Percentiles rank a stretch among this genome's conserved stretches.
Conservation (phyloP, 116 monocot genomes). For the Cymodocea nodosa region DNA sequence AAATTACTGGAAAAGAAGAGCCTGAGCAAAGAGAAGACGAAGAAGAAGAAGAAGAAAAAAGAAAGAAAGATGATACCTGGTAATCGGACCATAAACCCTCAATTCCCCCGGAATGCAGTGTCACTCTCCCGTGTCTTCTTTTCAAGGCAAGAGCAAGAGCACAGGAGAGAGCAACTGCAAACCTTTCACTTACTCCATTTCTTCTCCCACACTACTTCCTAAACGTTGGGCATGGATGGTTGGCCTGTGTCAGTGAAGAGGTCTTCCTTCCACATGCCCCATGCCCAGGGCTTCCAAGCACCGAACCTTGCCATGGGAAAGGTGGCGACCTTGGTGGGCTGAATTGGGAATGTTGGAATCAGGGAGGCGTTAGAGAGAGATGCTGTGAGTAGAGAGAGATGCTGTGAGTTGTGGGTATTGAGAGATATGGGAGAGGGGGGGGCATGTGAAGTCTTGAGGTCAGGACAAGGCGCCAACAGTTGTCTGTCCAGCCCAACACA, state of each 20-base stretch:
- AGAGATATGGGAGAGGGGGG: neutral
- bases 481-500: too few relatives aligned
- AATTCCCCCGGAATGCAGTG: conserved; percentile 9
- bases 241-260: too few relatives aligned
- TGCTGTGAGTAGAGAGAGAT: too few relatives aligned
- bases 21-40: neutral
- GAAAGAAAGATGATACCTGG: too few relatives aligned
- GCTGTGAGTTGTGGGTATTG: too few relatives aligned
- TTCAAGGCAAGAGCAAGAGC: conserved; percentile 1
- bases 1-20: neutral
- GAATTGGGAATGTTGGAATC: neutral
- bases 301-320: neutral
- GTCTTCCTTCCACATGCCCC: neutral
- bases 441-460: too few relatives aligned
- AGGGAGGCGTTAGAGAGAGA: neutral
- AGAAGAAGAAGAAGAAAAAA: neutral
- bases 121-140: neutral
- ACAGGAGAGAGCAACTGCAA: conserved; percentile 4
- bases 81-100: conserved; percentile 8
- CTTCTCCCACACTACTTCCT: neutral
- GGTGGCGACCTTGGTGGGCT: neutral
- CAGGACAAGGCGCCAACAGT: too few relatives aligned
- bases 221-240: neutral
- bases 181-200: neutral
- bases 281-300: neutral